Conservation (phyloP, 73 alveolate species). For the Paramecium primaurelia region DNA sequence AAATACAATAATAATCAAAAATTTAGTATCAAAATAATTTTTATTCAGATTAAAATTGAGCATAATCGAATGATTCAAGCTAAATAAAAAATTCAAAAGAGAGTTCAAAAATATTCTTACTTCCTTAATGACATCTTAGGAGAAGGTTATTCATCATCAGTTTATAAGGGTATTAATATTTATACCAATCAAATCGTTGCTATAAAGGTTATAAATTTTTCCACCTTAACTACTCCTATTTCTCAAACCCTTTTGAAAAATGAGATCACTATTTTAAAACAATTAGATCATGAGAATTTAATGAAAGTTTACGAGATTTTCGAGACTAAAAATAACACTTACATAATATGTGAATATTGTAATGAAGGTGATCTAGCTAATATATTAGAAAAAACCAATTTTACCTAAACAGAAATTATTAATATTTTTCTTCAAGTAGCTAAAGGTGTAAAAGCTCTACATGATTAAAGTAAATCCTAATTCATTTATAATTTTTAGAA, state of each 20-base stretch:
- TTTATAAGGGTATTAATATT: neutral
- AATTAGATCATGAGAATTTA: neutral
- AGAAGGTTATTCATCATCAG: neutral
- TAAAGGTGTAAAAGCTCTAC: neutral
- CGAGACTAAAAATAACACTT: neutral
- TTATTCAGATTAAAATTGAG: neutral
- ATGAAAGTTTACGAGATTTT: neutral
- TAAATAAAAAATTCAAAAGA: neutral
- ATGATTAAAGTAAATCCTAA: neutral
- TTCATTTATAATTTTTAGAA: neutral
- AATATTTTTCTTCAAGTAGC: neutral
- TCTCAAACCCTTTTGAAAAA: neutral
- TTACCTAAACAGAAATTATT: neutral
- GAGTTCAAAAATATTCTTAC: neutral
- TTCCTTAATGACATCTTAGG: neutral
- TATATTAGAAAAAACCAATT: neutral
- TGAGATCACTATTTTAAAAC: neutral
- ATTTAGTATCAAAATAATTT: neutral
- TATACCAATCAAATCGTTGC: neutral
- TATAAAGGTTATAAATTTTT: constrained; percentile 10
- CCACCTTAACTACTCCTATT: neutral
- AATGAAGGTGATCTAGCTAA: constrained; percentile 26
- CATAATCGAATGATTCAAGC: neutral
- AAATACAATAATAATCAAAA: neutral
- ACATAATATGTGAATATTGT: constrained; percentile 10